These are phyloP conservation scores for Fallopia convolvulus DNA, from an alignment of 148 eudicot genomes.

Conservation along the genomic window DNA sequence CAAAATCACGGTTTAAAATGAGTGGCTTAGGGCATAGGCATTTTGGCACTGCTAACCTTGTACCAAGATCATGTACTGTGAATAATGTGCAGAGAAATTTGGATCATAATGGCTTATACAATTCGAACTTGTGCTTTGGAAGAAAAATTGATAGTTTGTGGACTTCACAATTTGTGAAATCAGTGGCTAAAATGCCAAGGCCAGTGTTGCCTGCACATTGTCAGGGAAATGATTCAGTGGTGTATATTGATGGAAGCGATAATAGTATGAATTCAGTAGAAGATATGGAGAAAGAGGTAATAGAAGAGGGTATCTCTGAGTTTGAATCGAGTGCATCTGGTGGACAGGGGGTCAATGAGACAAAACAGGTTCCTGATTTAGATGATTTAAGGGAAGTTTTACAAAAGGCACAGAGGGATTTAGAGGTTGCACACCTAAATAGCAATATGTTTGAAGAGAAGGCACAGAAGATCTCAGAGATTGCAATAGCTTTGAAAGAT, in stretches of 20 bases:
- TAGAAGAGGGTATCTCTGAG: constrained; percentile 17
- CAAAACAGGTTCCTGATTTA: constrained; percentile 32
- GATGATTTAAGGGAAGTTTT: constrained; percentile 58
- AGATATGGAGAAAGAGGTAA: constrained; percentile 29
- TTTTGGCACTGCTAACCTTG: constrained; percentile 26
- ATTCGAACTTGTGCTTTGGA: constrained; percentile 14
- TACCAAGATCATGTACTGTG: constrained; percentile 20
- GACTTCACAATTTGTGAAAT: constrained; percentile 21
- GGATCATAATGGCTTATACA: constrained; percentile 13
- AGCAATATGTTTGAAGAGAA: constrained; percentile 84
- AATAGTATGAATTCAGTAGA: constrained; percentile 34
- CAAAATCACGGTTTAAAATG: constrained; percentile 21
- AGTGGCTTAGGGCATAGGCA: constrained; percentile 27
- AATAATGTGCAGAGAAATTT: constrained; percentile 34
- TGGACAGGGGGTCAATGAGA: constrained; percentile 40
- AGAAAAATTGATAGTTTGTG: constrained; percentile 20
- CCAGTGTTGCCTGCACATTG: constrained; percentile 29
- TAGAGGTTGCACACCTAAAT: constrained; percentile 70
- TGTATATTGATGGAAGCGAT: constrained; percentile 52
- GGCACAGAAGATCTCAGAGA: constrained; percentile 85
- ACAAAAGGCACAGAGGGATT: constrained; percentile 64
- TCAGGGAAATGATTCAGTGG: constrained; percentile 65
- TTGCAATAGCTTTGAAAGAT: constrained; percentile 75
- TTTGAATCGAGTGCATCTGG: constrained; percentile 28
- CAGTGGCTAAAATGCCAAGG: constrained; percentile 20